Evolutionary conservation across 2,329 filamentous ascomycete species (phyloP).

Genomic region (Cladophialophora yegresii): DNA sequence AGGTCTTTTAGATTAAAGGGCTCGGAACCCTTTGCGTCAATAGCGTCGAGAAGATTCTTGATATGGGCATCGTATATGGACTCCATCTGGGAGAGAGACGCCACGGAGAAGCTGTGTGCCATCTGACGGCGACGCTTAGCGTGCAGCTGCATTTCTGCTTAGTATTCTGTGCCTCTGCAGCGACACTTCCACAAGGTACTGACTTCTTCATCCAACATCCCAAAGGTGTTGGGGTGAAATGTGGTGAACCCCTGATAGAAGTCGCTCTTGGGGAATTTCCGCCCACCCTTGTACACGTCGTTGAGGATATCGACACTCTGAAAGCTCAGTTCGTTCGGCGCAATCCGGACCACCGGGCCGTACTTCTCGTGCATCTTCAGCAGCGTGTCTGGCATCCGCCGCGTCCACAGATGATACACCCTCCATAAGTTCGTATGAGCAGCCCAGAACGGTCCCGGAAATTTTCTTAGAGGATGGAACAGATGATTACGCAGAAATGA

Average conservation of each 20-base stretch:
- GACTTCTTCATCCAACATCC: constrained; percentile 23
- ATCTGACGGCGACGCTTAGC: constrained; percentile 25
- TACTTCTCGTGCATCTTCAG: constrained; percentile 27
- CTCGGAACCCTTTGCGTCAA: constrained; percentile 16
- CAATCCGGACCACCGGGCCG: constrained; percentile 26
- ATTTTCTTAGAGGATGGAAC: constrained; percentile 43
- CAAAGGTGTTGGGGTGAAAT: constrained; percentile 25
- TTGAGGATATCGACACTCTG: constrained; percentile 60
- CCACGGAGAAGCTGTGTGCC: constrained; percentile 27
- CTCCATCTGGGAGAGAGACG: constrained; percentile 25
- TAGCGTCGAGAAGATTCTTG: constrained; percentile 15
- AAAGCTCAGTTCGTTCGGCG: constrained; percentile 48
- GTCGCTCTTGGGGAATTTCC: constrained; percentile 16
- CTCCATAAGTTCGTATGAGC: constrained; percentile 43
- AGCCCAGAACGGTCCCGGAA: constrained; percentile 46
- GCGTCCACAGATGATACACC: constrained; percentile 43
- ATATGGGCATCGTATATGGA: constrained; percentile 23
- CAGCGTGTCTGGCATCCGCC: constrained; percentile 41
- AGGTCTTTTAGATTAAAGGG: constrained; percentile 24
- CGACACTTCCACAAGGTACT: not conserved
- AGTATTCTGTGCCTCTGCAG: not conserved
- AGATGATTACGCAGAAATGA: constrained; percentile 25
- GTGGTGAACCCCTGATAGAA: constrained; percentile 27
- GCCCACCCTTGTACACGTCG: constrained; percentile 48
- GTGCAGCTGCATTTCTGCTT: constrained; percentile 15